These are phyloP conservation scores for Cryptosporidium baileyi DNA, from an alignment of 169 alveolate species.

Conservation along the genomic window DNA sequence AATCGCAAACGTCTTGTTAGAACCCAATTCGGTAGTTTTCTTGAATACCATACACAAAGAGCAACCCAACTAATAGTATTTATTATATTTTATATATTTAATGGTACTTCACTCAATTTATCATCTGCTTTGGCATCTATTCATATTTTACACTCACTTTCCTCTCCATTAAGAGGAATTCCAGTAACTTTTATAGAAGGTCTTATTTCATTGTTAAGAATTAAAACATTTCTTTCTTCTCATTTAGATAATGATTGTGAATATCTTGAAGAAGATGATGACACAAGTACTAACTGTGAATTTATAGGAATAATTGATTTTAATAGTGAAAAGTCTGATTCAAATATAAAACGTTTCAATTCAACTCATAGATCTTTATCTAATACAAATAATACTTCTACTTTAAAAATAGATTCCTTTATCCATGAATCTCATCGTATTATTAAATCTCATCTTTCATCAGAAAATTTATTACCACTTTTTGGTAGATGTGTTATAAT, in stretches of 20 bases:
- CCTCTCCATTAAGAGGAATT: slow-evolving; percentile 62
- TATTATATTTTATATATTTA: slow-evolving; percentile 15
- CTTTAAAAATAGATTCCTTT: no score
- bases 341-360: background rate
- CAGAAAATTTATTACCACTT: no score
- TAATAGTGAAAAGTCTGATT: background rate
- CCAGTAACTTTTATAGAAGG: slow-evolving; percentile 68
- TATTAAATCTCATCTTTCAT: no score
- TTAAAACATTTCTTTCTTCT: slow-evolving; percentile 8
- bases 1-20: slow-evolving; percentile 54
- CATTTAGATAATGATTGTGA: slow-evolving; percentile 9
- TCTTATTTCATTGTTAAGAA: slow-evolving; percentile 40
- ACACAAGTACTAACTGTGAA: slow-evolving; percentile 36
- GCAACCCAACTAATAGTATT: slow-evolving; percentile 55
- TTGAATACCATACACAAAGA: slow-evolving; percentile 48
- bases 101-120: slow-evolving; percentile 1
- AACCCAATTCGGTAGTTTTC: slow-evolving; percentile 65
- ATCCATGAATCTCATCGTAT: no score
- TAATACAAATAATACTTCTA: no score
- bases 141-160: slow-evolving; percentile 49
- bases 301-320: background rate
- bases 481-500: slow-evolving; percentile 40
- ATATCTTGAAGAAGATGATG: slow-evolving; percentile 4
- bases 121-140: slow-evolving; percentile 52
- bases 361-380: no score